Conservation (phyloP, 345 rosid genomes). For the Salix dunnii region DNA sequence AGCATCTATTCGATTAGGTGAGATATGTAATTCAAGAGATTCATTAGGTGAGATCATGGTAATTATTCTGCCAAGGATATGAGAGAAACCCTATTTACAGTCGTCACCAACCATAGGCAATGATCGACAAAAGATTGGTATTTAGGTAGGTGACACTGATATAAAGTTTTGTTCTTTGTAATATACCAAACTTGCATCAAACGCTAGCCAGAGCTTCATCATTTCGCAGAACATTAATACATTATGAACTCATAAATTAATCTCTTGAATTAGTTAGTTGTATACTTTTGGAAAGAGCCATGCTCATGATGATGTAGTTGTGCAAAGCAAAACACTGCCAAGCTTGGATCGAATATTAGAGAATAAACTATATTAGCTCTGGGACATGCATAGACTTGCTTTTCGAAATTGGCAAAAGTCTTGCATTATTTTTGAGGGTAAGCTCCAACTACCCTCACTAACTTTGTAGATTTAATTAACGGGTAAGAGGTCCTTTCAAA, state of each 20-base stretch:
- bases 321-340: background rate
- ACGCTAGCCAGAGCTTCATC: constrained; percentile 2
- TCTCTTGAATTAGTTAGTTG: no score
- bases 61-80: background rate
- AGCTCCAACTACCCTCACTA: constrained; percentile 5
- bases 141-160: background rate
- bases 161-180: background rate
- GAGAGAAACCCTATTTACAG: no score
- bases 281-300: constrained; percentile 4
- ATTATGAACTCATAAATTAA: background rate
- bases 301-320: background rate
- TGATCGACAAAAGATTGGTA: background rate
- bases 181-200: background rate
- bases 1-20: constrained; percentile 5
- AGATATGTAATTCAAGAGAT: background rate
- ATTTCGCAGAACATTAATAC: background rate
- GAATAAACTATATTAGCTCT: background rate
- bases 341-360: background rate
- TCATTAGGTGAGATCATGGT: constrained; percentile 1
- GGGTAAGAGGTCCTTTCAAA: constrained; percentile 14
- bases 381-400: background rate
- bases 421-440: background rate
- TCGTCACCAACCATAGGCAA: background rate
- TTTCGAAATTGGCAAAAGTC: background rate
- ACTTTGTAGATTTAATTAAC: background rate